Evolutionary conservation across 1,284 basidiomycete species (phyloP), one percentile per base, ranked within the genome.

Genomic region (Erythrobasidium hasegawianum): DNA sequence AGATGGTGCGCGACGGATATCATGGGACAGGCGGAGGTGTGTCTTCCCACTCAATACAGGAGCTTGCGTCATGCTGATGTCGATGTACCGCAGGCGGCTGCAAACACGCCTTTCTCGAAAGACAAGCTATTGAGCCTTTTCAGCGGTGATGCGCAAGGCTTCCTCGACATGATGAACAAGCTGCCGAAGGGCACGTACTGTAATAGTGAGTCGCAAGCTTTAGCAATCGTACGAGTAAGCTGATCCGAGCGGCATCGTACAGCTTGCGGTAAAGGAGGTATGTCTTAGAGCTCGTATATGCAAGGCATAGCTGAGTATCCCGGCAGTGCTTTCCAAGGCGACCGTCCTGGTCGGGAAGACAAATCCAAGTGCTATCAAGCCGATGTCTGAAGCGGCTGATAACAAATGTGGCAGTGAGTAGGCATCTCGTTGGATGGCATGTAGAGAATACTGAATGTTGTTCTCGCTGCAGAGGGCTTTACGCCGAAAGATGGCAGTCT

Each of bases 151-250:
- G 29, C 52, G 1, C 27, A 57, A 13, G 38, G 24, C 14, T 41
- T 64, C 1, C 22, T 56, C 22, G 33, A 33, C n/a, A 56, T 56
- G 38, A 22, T 64, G 10, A 29, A 45, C 50, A 64, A 64, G 53
- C 38, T 52, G 14, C 40, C 53, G 10, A 24, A 45, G 43, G 22
- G 52, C 16, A 43, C 40, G 3, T 56, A 54, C 39, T 64, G 61
- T 33, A 29, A 56, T 29, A 27, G 50, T 53, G 26, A 20, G 50
- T 53, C 18, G 18, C 3, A 16, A n/a, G 14, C n/a, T 27, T n/a
- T n/a, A n/a, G n/a, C n/a, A n/a, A n/a, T n/a, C n/a, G n/a, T n/a
- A n/a, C n/a, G n/a, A n/a, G n/a, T n/a, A n/a, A n/a, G 50, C 50
- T 53, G 50, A 53, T 16, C n/a, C 2, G 20, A 16, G 50, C 9